Percentiles rank a stretch among this genome's conserved stretches.
phyloP scores from a whole-genome alignment of 495 filamentous ascomycete genomes.

The Tirmania nivea region DNA sequence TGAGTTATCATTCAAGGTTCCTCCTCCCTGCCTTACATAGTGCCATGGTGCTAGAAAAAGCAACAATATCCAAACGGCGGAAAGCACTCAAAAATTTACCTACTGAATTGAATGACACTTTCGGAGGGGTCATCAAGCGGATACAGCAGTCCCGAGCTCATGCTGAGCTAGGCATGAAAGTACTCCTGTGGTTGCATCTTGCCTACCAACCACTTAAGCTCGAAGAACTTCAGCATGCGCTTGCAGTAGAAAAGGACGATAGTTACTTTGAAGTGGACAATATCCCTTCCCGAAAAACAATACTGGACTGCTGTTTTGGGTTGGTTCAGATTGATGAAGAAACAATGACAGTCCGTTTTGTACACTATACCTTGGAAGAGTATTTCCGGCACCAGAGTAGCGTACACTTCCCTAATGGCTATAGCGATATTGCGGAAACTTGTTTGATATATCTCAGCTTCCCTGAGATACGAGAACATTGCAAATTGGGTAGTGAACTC shows the following conservation, averaged over 20 bases:
- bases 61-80: neutral
- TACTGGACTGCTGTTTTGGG: constrained; percentile 4
- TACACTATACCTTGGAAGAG: constrained; percentile 2
- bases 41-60: neutral
- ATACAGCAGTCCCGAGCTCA: neutral
- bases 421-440: neutral
- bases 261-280: neutral
- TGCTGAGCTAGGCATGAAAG: neutral
- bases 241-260: constrained; percentile 3
- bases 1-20: neutral
- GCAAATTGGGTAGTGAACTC: neutral
- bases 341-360: neutral
- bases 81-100: neutral
- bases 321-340: constrained; percentile 4
- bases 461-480: neutral
- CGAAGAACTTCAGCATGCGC: constrained; percentile 6
- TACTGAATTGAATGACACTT: neutral
- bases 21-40: neutral
- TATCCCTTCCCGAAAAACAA: neutral
- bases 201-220: constrained; percentile 4
- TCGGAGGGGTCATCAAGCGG: neutral
- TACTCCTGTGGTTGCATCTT: neutral
- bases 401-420: neutral
- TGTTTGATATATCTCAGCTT: neutral
- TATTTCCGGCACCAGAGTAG: neutral